These are phyloP conservation scores for Zizania latifolia DNA, from an alignment of 176 grass and related monocot genomes.

Conservation along the genomic window DNA sequence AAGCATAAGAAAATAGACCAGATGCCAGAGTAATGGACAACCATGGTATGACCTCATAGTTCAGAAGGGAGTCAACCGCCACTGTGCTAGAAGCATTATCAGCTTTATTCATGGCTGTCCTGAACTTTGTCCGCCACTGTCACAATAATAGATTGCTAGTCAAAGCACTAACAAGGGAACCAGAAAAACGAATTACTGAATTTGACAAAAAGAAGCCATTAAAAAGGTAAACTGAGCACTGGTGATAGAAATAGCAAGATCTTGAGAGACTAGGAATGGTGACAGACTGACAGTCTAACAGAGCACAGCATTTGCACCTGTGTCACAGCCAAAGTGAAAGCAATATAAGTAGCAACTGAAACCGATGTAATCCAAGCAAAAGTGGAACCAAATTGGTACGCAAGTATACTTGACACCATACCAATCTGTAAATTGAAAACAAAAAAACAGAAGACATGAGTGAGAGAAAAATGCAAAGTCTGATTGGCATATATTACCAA, in stretches of 20 bases:
- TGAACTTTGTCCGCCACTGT: constrained; percentile 92
- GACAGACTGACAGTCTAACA: background rate
- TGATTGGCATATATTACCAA: constrained; percentile 11
- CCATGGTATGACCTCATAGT: constrained; percentile 75
- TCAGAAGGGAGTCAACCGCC: constrained; percentile 86
- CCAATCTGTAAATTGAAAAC: constrained; percentile 58
- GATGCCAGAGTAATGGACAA: constrained; percentile 14
- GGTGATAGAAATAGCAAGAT: background rate
- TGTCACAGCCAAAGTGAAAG: constrained; percentile 92
- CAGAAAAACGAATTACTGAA: background rate
- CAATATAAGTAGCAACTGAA: constrained; percentile 87
- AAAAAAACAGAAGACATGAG: constrained; percentile 7
- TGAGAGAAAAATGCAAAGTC: constrained; percentile 9
- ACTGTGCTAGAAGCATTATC: constrained; percentile 94
- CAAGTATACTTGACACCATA: constrained; percentile 95
- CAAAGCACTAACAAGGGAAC: background rate
- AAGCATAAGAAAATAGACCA: constrained; percentile 16
- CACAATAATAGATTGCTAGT: constrained; percentile 20
- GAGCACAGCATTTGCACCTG: constrained; percentile 48
- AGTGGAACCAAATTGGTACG: constrained; percentile 81
- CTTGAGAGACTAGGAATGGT: background rate
- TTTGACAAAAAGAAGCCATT: background rate
- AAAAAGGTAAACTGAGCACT: constrained; percentile 14
- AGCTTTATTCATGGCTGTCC: constrained; percentile 90
- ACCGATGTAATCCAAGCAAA: constrained; percentile 99